These are phyloP conservation scores for Stephanodiscus triporus DNA, from an alignment of 108 stramenopile species.

Conservation along the genomic window DNA sequence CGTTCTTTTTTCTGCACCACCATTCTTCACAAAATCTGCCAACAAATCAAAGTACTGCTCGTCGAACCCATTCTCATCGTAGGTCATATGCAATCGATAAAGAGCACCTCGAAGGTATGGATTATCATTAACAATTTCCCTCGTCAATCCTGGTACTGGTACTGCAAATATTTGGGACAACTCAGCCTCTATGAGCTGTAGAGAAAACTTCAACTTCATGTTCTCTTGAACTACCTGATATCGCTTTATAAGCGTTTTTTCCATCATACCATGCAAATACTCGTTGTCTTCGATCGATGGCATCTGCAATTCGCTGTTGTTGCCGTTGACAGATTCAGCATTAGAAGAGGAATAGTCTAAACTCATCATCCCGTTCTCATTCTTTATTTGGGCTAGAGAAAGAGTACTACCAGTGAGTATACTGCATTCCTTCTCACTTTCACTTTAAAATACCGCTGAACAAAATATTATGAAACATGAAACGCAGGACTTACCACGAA, in stretches of 20 bases:
- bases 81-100: constrained; percentile 24
- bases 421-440: neutral
- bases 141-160: constrained; percentile 33
- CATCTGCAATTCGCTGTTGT: neutral
- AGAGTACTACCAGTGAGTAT: neutral
- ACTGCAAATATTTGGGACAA: constrained; percentile 43
- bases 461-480: neutral
- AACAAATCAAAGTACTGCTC: constrained; percentile 31
- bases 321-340: neutral
- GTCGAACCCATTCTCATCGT: constrained; percentile 35
- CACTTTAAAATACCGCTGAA: neutral
- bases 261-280: constrained; percentile 32
- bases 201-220: constrained; percentile 28
- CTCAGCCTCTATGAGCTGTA: constrained; percentile 24
- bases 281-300: neutral
- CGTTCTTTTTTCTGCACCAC: constrained; percentile 18
- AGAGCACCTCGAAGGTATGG: constrained; percentile 37
- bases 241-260: constrained; percentile 28
- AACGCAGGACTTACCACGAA: neutral
- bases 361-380: neutral
- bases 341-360: neutral
- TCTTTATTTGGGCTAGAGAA: neutral
- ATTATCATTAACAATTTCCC: constrained; percentile 37
- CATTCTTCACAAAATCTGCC: neutral
- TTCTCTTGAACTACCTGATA: constrained; percentile 26